Base-by-base conservation (phyloP, 1,284 basidiomycete genomes). In the Ceratobasidium sp. region DNA sequence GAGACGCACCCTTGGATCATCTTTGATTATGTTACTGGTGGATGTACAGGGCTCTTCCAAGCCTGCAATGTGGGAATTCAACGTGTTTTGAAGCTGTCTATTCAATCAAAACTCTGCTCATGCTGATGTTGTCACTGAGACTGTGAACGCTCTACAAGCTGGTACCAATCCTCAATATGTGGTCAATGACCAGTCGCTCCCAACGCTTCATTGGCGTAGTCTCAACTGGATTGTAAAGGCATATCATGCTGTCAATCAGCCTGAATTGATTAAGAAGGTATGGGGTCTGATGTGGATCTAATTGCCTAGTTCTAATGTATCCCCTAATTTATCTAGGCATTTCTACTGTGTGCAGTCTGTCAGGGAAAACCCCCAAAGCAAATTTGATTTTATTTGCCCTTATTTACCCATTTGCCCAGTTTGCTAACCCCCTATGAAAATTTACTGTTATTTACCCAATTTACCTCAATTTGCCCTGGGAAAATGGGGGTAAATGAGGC, bases 41-140 rank as follows among this genome's bases (percentile, higher is more conserved):
- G 78, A 14, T 77, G 76, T 65, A 77, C 75, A 9, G 72, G 71
- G 18, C 48, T 64, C n/a, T 72, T 71, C 12, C 80, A 81, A 71
- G 79, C 81, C 16, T 79, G 79, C 43, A 76, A 82, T 73, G 78
- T 80, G 12, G 78, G 78, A 1, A 78, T 81, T 45, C 79, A 81
- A 52, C 70, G 76, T 4, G 73, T 76, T 8, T 75, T 81, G 58
- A 81, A 82, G 73, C 74, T 76, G 21, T 75, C 77, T 21, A 75
- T 79, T 8, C 77, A n/a, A n/a, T n/a, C n/a, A 77, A 59, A 34
- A 73, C 1, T 78, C 78, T 6, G 78, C 78, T 67, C 78, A 80
- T 53, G 76, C 77, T 26, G 78, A 79, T 57, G 41, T 81, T 23
- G 78, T 82, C 10, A 48, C 72, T 0, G 76, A 79, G 57, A 75